Percentiles rank a stretch among this genome's conserved stretches.
Conservation (phyloP, 2,329 filamentous ascomycete species). For the Neofusicoccum sp. region DNA sequence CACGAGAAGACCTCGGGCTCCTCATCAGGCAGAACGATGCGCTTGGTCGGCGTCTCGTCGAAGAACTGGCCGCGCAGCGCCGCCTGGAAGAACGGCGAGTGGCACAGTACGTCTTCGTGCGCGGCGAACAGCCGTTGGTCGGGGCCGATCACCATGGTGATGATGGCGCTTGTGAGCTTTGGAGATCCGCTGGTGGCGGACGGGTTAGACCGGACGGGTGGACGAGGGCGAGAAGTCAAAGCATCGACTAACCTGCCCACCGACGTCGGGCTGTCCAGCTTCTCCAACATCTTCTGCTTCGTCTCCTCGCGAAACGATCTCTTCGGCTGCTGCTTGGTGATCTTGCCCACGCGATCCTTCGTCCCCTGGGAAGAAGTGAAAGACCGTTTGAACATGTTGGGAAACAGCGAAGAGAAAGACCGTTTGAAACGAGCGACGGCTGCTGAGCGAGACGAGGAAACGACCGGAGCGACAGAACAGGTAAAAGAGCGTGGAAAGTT, state of each 20-base stretch:
- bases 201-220: background rate
- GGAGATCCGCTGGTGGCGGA: conserved; percentile 42
- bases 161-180: conserved; percentile 69
- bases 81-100: conserved; percentile 81
- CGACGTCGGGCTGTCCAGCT: conserved; percentile 62
- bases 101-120: conserved; percentile 86
- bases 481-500: conserved; percentile 20
- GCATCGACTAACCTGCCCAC: conserved; percentile 48
- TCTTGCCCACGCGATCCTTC: conserved; percentile 86
- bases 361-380: conserved; percentile 61
- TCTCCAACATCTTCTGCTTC: conserved; percentile 87
- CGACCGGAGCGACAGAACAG: conserved; percentile 1
- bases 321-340: conserved; percentile 74
- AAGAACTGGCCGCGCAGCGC: conserved; percentile 73
- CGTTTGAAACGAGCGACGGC: conserved; percentile 25
- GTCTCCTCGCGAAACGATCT: conserved; percentile 76
- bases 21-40: conserved; percentile 76
- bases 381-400: conserved; percentile 89
- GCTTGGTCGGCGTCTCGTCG: conserved; percentile 63
- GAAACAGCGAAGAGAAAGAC: conserved; percentile 44
- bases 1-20: conserved; percentile 93
- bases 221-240: background rate
- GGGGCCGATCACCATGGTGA: conserved; percentile 81
- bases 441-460: background rate
- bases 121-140: conserved; percentile 92